A percentile compares a stretch with the other conserved stretches of the same genome.
These are phyloP conservation scores for Pseudozyma flocculosa DNA, from an alignment of 1,284 basidiomycete genomes.

Conservation along the genomic window DNA sequence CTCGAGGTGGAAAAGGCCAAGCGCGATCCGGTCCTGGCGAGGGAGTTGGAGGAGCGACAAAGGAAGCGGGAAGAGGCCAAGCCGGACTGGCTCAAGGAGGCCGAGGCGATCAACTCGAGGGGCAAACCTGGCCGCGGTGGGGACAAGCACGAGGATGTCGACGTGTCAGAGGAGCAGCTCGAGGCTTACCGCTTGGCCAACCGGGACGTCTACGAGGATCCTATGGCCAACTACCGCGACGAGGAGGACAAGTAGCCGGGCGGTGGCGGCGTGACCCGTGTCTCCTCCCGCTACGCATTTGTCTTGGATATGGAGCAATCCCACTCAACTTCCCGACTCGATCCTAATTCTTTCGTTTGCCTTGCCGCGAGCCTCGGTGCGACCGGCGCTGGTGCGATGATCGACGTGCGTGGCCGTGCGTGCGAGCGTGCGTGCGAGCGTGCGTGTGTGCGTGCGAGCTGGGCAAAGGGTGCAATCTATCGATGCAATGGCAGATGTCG, in stretches of 20 bases:
- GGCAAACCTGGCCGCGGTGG: slow-evolving; percentile 29
- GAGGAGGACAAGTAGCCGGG: slow-evolving; percentile 45
- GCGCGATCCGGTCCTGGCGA: slow-evolving; percentile 11
- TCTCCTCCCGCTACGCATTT: too few species aligned
- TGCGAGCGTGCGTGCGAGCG: too few species aligned
- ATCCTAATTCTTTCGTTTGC: too few species aligned
- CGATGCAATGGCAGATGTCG: too few species aligned
- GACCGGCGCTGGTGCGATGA: too few species aligned
- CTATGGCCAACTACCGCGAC: slow-evolving; percentile 83
- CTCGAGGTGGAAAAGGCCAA: slow-evolving; percentile 27
- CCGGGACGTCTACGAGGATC: slow-evolving; percentile 69
- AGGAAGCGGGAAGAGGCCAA: slow-evolving; percentile 5
- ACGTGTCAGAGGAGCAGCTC: slow-evolving; percentile 88
- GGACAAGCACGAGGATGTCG: slow-evolving; percentile 61
- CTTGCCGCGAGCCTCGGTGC: too few species aligned
- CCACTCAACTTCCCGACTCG: too few species aligned
- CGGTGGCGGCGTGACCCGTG: too few species aligned
- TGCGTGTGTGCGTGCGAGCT: too few species aligned
- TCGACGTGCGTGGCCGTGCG: too few species aligned
- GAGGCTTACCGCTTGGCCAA: slow-evolving; percentile 76
- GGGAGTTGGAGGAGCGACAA: slow-evolving; percentile 4
- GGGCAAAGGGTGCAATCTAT: too few species aligned
- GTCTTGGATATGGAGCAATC: too few species aligned
- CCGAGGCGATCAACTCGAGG: slow-evolving; percentile 27
- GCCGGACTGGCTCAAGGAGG: slow-evolving; percentile 44